These are phyloP conservation scores for Entomortierella parvispora DNA, from an alignment of 192 early-diverging fungal species.

Conservation along the genomic window DNA sequence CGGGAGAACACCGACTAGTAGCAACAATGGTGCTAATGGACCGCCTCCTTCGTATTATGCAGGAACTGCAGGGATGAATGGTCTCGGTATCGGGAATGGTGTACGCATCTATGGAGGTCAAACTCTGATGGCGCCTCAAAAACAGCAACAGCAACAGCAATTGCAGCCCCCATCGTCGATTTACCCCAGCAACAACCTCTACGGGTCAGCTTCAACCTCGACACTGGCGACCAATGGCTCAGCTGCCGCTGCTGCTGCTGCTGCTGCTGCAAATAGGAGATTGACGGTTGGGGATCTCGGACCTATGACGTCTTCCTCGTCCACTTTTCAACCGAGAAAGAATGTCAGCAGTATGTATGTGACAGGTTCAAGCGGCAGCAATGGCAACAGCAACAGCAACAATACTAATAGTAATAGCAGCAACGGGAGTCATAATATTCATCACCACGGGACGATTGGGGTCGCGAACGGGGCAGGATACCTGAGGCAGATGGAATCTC, in stretches of 20 bases:
- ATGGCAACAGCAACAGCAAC: background rate
- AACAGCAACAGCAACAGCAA: slow-evolving; percentile 7
- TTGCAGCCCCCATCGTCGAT: slow-evolving; percentile 1
- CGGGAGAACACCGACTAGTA: no score
- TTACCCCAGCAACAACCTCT: slow-evolving; percentile 10
- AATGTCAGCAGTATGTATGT: slow-evolving; percentile 36
- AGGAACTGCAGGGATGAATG: no score
- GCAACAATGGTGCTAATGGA: no score
- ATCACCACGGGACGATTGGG: background rate
- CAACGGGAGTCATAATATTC: no score
- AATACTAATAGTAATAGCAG: no score
- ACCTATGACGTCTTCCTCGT: background rate
- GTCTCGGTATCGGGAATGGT: no score
- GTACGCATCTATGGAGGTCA: background rate
- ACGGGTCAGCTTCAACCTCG: background rate
- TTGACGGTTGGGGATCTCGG: slow-evolving; percentile 14
- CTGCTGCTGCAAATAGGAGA: slow-evolving; percentile 5
- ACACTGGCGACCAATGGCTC: background rate
- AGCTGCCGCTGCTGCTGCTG: background rate
- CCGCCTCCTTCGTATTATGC: no score
- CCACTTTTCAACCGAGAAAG: slow-evolving; percentile 11
- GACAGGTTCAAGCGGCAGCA: slow-evolving; percentile 1
- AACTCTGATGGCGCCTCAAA: background rate
- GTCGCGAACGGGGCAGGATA: slow-evolving; percentile 2
- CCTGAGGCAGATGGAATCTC: background rate